These are phyloP conservation scores for Colletotrichum liriopes DNA, from an alignment of 2,329 filamentous ascomycete species.

Conservation along the genomic window DNA sequence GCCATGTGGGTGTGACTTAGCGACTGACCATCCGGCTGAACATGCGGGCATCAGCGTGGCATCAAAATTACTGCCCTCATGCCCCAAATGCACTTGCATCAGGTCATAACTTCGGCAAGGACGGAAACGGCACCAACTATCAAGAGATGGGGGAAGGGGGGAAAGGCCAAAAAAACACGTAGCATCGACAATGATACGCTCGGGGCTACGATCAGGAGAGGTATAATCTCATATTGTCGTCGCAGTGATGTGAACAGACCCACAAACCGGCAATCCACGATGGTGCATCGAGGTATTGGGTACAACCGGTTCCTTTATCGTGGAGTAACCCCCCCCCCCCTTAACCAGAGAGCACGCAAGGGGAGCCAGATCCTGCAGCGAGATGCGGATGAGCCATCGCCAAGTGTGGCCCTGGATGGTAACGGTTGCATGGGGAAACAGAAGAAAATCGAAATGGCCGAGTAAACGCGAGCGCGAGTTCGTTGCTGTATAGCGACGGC, in stretches of 20 bases:
- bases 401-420: not conserved
- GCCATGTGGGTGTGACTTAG: not conserved
- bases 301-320: not conserved
- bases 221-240: not conserved
- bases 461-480: not conserved
- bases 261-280: slow-evolving; percentile 14
- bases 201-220: not conserved
- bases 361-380: not conserved
- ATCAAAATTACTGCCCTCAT: not conserved
- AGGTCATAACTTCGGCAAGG: not conserved
- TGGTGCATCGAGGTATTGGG: not conserved
- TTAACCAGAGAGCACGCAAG: not conserved
- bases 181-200: not conserved
- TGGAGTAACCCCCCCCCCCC: not conserved
- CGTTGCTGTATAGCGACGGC: not conserved
- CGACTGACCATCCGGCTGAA: too few species aligned
- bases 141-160: too few species aligned
- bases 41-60: not conserved
- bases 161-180: not conserved
- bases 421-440: not conserved
- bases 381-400: slow-evolving; percentile 5
- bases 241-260: slow-evolving; percentile 1
- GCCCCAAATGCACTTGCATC: slow-evolving; percentile 1
- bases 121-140: not conserved
- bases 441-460: not conserved